A percentile compares a stretch with the other conserved stretches of the same genome.
These are phyloP conservation scores for Hericium coralloides DNA, from an alignment of 768 basidiomycete genomes.

Conservation along the genomic window DNA sequence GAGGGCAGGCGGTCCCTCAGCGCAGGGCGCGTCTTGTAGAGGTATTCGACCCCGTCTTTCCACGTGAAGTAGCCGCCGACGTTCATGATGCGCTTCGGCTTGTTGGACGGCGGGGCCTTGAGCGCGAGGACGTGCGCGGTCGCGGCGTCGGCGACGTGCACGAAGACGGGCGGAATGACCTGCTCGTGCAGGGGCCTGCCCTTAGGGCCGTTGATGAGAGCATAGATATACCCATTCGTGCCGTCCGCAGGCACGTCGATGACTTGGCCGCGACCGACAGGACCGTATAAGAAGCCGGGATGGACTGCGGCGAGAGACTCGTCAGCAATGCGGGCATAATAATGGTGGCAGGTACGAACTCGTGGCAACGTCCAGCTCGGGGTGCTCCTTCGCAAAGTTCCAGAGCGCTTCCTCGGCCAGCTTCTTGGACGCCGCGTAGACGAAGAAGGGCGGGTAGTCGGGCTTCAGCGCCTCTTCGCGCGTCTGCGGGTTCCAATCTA, in stretches of 20 bases:
- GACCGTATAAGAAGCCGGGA: slow-evolving; percentile 22
- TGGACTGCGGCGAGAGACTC: slow-evolving; percentile 14
- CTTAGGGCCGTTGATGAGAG: slow-evolving; percentile 11
- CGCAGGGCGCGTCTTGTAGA: slow-evolving; percentile 12
- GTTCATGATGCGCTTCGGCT: slow-evolving; percentile 17
- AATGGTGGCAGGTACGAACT: background rate
- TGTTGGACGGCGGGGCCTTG: slow-evolving; percentile 1
- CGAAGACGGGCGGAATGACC: slow-evolving; percentile 12
- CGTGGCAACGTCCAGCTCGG: background rate
- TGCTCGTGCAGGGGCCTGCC: slow-evolving; percentile 10
- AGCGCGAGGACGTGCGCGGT: slow-evolving; percentile 19
- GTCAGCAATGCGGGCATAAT: background rate
- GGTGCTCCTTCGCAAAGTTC: background rate
- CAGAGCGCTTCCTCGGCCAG: background rate
- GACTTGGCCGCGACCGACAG: slow-evolving; percentile 11
- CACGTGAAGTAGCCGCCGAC: slow-evolving; percentile 16
- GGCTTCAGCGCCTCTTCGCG: background rate
- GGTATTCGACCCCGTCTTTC: slow-evolving; percentile 15
- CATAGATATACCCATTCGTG: slow-evolving; percentile 16
- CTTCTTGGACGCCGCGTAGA: background rate
- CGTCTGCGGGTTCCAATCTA: background rate
- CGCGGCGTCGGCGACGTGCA: slow-evolving; percentile 22
- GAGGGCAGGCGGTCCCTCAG: slow-evolving; percentile 3
- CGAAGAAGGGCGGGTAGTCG: background rate
- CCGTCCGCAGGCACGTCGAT: slow-evolving; percentile 6